Percentiles rank a stretch among this genome's conserved stretches.
Evolutionary conservation across 2,329 filamentous ascomycete species (phyloP).

Genomic region (Pseudofabraea citricarpa): DNA sequence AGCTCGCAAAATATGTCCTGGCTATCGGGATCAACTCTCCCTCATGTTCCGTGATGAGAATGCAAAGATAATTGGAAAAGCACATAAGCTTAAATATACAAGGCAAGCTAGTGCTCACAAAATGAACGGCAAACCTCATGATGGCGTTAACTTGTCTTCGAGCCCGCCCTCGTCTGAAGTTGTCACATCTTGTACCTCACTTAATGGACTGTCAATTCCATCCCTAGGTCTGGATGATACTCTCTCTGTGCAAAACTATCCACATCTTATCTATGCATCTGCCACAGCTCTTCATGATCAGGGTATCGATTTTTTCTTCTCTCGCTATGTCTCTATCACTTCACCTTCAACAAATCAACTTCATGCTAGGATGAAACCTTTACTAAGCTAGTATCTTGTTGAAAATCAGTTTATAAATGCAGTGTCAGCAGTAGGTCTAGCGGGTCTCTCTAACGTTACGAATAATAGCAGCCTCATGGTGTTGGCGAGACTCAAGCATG

Average conservation of each 20-base stretch:
- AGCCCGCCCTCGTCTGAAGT: neutral
- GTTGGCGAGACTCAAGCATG: constrained; percentile 45
- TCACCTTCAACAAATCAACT: neutral
- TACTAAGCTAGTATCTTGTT: constrained; percentile 16
- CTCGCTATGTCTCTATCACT: constrained; percentile 11
- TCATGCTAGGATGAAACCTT: constrained; percentile 18
- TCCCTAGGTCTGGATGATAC: neutral
- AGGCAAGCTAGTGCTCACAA: neutral
- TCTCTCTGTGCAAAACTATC: neutral
- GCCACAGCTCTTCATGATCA: constrained; percentile 8
- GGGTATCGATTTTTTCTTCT: constrained; percentile 20
- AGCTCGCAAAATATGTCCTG: constrained; percentile 43
- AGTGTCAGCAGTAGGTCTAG: constrained; percentile 48
- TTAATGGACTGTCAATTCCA: neutral
- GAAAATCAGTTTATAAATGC: constrained; percentile 42
- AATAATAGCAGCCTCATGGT: constrained; percentile 34
- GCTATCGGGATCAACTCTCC: constrained; percentile 49
- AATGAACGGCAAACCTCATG: neutral
- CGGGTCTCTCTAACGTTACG: constrained; percentile 40
- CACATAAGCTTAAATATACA: constrained; percentile 10
- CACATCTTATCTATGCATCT: neutral
- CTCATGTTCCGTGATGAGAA: constrained; percentile 54
- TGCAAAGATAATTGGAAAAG: constrained; percentile 48
- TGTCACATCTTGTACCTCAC: neutral
- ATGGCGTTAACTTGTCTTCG: neutral